Percentiles rank a stretch among this genome's conserved stretches.
Evolutionary conservation across 2,329 filamentous ascomycete genomes (phyloP).

Genomic region (Fusarium acutatum): DNA sequence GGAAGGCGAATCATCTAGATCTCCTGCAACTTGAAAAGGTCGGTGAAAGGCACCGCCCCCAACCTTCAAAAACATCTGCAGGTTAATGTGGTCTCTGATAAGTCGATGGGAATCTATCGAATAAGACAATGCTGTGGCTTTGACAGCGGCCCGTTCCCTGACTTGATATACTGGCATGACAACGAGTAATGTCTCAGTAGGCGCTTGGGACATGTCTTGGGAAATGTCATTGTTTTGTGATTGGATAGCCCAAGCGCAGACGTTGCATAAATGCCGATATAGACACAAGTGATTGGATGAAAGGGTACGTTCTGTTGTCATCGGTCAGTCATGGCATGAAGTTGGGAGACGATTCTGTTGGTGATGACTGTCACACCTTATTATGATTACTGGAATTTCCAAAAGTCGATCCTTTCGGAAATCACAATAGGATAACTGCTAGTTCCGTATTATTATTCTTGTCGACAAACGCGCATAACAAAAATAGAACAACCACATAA

Average conservation of each 20-base stretch:
- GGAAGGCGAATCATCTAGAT: background rate
- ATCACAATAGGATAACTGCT: background rate
- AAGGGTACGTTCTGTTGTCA: background rate
- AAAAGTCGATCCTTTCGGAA: background rate
- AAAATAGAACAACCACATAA: background rate
- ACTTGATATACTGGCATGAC: constrained; percentile 8
- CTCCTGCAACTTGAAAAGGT: background rate
- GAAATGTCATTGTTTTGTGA: background rate
- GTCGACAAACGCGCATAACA: background rate
- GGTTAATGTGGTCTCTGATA: background rate
- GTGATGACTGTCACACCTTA: background rate
- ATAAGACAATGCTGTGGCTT: constrained; percentile 20
- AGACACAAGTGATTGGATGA: constrained; percentile 1
- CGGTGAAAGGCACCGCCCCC: background rate
- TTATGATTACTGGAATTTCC: constrained; percentile 3
- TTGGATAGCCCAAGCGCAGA: background rate
- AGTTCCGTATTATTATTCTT: background rate
- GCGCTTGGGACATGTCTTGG: background rate
- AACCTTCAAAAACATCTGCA: background rate
- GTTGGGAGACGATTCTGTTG: background rate
- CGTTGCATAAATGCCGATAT: constrained; percentile 1
- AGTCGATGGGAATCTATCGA: constrained; percentile 17
- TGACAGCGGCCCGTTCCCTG: constrained; percentile 18
- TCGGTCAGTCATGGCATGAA: constrained; percentile 2
- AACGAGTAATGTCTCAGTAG: constrained; percentile 4